phyloP scores from a whole-genome alignment of 345 rosid genomes.

The Populus simonii region DNA sequence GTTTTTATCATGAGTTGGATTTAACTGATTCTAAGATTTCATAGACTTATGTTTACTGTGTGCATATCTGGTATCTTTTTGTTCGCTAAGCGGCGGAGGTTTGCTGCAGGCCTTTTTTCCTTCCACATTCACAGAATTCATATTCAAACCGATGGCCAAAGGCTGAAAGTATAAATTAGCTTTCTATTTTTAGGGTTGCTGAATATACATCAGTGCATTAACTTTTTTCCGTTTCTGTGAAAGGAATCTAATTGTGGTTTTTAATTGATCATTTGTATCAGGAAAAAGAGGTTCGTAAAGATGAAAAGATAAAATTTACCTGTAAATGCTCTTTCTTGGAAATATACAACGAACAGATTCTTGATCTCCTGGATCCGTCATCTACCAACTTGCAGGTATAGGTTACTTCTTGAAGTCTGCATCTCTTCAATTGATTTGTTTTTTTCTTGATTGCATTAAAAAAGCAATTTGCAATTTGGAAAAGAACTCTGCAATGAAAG shows the following conservation, averaged over 20 bases:
- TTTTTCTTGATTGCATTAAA: background rate
- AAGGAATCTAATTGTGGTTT: background rate
- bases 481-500: background rate
- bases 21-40: background rate
- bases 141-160: background rate
- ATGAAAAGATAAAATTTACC: constrained; percentile 68
- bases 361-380: constrained; percentile 93
- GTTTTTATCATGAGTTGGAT: background rate
- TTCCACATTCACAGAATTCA: background rate
- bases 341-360: constrained; percentile 95
- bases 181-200: background rate
- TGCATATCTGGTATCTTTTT: background rate
- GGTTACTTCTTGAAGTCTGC: constrained; percentile 1
- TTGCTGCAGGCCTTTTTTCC: background rate
- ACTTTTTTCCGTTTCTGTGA: background rate
- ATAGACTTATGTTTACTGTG: background rate
- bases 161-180: background rate
- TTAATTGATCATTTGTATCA: constrained; percentile 28
- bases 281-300: constrained; percentile 86
- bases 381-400: constrained; percentile 78
- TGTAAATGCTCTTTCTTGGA: constrained; percentile 97
- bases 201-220: background rate
- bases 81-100: background rate
- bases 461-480: background rate
- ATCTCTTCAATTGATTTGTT: background rate